phyloP scores from a whole-genome alignment of 208 protist genomes.

The Trypanosoma cruzi region DNA sequence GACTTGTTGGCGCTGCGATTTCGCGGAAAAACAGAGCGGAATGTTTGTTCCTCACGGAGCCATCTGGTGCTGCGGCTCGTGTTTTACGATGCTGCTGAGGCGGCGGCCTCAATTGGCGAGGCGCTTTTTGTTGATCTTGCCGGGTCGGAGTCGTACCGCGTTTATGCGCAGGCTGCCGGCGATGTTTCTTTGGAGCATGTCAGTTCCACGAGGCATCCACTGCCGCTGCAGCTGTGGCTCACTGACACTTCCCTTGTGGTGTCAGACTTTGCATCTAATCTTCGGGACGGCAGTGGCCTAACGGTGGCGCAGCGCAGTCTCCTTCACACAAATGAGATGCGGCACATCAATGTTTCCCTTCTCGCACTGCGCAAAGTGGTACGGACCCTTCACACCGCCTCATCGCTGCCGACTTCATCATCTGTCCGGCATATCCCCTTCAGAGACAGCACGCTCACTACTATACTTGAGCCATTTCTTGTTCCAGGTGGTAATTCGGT shows the following conservation, averaged over 20 bases:
- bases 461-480: slow-evolving; percentile 69
- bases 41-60: slow-evolving; percentile 33
- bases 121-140: slow-evolving; percentile 69
- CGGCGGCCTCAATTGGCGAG: slow-evolving; percentile 23
- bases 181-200: neutral
- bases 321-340: slow-evolving; percentile 39
- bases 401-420: neutral
- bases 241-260: neutral
- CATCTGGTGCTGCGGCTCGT: slow-evolving; percentile 25
- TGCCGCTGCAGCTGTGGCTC: neutral
- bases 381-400: slow-evolving; percentile 35
- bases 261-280: slow-evolving; percentile 6
- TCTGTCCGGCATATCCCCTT: slow-evolving; percentile 51
- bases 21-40: slow-evolving; percentile 44
- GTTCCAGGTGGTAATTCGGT: slow-evolving; percentile 24
- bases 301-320: slow-evolving; percentile 30
- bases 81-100: slow-evolving; percentile 19
- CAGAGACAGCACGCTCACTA: slow-evolving; percentile 68
- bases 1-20: slow-evolving; percentile 42
- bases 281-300: slow-evolving; percentile 10
- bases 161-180: slow-evolving; percentile 1
- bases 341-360: slow-evolving; percentile 83
- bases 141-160: slow-evolving; percentile 59
- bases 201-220: neutral
- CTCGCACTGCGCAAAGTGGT: slow-evolving; percentile 82